phyloP scores from a whole-genome alignment of 768 basidiomycete genomes.

The Leccinum rimulosum region DNA sequence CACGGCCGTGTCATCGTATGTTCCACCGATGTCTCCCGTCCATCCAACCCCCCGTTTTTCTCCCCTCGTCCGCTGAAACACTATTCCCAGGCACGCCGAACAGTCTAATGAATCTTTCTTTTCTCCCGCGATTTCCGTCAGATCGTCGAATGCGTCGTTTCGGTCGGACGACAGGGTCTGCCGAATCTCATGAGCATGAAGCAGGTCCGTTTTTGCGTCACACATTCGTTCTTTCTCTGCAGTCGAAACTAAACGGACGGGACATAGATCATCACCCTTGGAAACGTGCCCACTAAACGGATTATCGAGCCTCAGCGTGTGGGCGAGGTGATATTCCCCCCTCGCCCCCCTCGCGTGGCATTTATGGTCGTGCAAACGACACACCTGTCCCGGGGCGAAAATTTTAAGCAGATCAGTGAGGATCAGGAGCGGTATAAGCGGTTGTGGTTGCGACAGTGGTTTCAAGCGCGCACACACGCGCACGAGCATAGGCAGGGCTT shows the following conservation, averaged over 20 bases:
- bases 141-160: slow-evolving; percentile 85
- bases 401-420: no score
- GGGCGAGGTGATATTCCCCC: no score
- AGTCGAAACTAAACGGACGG: background rate
- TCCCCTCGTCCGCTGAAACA: background rate
- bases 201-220: slow-evolving; percentile 54
- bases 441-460: slow-evolving; percentile 86
- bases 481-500: background rate
- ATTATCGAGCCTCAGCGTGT: slow-evolving; percentile 77
- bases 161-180: slow-evolving; percentile 81
- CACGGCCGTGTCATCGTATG: slow-evolving; percentile 4
- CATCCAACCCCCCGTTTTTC: background rate
- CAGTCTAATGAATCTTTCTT: slow-evolving; percentile 55
- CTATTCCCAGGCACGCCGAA: slow-evolving; percentile 30
- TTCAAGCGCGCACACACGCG: slow-evolving; percentile 59
- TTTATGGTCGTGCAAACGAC: no score
- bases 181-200: slow-evolving; percentile 85
- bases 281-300: slow-evolving; percentile 81
- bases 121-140: slow-evolving; percentile 72
- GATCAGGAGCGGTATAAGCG: slow-evolving; percentile 95
- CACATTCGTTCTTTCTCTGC: background rate
- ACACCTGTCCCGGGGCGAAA: no score
- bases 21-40: background rate
- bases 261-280: slow-evolving; percentile 45
- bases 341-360: no score